Conservation (phyloP, 768 basidiomycete genomes). For the Tricholoma hemisulphureum region DNA sequence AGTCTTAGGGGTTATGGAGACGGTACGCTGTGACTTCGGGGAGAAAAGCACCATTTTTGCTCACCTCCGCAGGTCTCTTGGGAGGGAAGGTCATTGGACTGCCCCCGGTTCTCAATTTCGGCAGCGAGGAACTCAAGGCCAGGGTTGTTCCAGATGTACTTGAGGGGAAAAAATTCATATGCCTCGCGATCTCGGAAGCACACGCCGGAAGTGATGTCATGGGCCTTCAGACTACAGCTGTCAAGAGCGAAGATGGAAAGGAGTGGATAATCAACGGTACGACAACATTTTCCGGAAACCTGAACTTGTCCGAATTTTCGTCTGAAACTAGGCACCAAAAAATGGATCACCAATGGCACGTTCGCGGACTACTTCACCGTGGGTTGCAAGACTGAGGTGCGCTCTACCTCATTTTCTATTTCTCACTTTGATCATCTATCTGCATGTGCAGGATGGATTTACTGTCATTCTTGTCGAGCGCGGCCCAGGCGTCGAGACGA, state of each 20-base stretch:
- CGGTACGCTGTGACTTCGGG: conserved; percentile 40
- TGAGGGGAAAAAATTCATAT: conserved; percentile 78
- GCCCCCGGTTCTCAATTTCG: conserved; percentile 90
- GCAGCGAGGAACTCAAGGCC: conserved; percentile 56
- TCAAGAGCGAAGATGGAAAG: conserved; percentile 78
- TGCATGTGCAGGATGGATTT: conserved; percentile 46
- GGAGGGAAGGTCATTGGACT: conserved; percentile 83
- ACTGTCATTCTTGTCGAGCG: conserved; percentile 33
- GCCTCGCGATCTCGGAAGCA: conserved; percentile 85
- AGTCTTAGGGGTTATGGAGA: conserved; percentile 81
- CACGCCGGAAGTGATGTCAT: conserved; percentile 85
- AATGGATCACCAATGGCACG: conserved; percentile 83
- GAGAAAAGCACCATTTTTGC: conserved; percentile 3
- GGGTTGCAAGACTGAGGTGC: conserved; percentile 63
- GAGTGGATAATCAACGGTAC: conserved; percentile 77
- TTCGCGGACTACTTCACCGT: conserved; percentile 66
- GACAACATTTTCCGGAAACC: conserved; percentile 1
- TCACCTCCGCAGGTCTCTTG: conserved; percentile 49
- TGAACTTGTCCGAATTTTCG: neutral
- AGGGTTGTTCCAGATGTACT: conserved; percentile 67
- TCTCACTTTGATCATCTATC: conserved; percentile 37
- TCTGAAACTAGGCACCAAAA: conserved; percentile 55
- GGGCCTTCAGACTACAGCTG: conserved; percentile 75
- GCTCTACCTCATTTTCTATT: neutral
- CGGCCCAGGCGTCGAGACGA: conserved; percentile 66